Conservation (phyloP, 2,329 filamentous ascomycete genomes). For the Albifimbria verrucaria region DNA sequence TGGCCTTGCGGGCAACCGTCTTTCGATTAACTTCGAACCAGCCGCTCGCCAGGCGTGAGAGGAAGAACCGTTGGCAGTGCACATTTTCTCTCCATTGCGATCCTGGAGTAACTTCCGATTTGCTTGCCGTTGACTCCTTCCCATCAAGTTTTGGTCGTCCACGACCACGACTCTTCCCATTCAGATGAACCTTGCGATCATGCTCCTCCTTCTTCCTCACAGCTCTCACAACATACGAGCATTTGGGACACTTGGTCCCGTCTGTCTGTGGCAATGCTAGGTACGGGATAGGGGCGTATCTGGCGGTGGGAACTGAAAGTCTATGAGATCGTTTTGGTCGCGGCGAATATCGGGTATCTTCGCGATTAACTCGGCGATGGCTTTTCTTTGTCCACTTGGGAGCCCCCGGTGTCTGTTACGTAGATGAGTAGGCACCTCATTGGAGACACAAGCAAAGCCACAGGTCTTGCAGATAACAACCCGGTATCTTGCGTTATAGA, state of each 20-base stretch:
- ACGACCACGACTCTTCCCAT: not conserved
- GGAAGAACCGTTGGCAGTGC: not conserved
- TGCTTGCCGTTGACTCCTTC: not conserved
- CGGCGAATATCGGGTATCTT: no score
- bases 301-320: not conserved
- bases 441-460: no score
- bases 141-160: not conserved
- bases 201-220: not conserved
- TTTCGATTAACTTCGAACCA: no score
- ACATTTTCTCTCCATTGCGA: not conserved
- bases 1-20: not conserved
- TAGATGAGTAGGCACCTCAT: not conserved
- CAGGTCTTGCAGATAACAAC: no score
- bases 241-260: not conserved
- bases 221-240: not conserved
- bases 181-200: not conserved
- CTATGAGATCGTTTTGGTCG: not conserved
- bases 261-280: not conserved
- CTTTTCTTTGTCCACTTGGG: not conserved
- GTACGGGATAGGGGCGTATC: not conserved
- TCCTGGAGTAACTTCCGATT: no score
- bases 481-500: not conserved
- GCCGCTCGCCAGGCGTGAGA: not conserved
- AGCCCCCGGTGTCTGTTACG: not conserved
- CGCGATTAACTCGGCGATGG: not conserved